A percentile compares a stretch with the other conserved stretches of the same genome.
Evolutionary conservation across 1,284 basidiomycete species (phyloP).

Genomic region (Ustilago trichophora): DNA sequence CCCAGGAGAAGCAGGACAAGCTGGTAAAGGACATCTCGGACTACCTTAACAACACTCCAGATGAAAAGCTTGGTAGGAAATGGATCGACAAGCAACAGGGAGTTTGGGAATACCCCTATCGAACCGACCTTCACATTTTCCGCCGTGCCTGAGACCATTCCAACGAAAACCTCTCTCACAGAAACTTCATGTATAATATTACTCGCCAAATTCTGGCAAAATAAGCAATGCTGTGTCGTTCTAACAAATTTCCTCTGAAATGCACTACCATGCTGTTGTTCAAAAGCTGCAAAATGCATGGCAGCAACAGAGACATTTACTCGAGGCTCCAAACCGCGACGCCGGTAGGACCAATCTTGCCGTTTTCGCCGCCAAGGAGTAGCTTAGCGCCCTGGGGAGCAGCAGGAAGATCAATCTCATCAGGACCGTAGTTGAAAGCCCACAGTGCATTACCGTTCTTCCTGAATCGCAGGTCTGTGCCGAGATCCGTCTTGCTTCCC

Average conservation of each 20-base stretch:
- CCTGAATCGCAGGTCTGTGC: conserved; percentile 35
- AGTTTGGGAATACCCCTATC: conserved; percentile 56
- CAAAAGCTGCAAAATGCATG: too few relatives aligned
- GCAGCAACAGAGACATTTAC: too few relatives aligned
- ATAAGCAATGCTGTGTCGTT: too few relatives aligned
- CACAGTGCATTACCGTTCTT: conserved; percentile 43
- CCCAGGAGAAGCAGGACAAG: conserved; percentile 36
- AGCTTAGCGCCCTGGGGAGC: conserved; percentile 26
- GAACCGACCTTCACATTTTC: conserved; percentile 49
- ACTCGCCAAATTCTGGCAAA: too few relatives aligned
- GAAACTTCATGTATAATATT: too few relatives aligned
- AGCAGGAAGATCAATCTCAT: conserved; percentile 27
- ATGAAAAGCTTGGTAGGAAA: conserved; percentile 40
- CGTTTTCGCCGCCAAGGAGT: conserved; percentile 26
- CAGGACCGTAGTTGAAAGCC: conserved; percentile 50
- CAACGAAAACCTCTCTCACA: too few relatives aligned
- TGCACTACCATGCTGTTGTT: too few relatives aligned
- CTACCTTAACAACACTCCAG: conserved; percentile 34
- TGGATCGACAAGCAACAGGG: conserved; percentile 61
- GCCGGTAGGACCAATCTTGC: conserved; percentile 26
- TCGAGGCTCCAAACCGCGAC: conserved; percentile 37
- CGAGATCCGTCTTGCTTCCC: conserved; percentile 26
- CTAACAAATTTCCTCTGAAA: neutral
- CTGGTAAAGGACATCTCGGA: conserved; percentile 20
- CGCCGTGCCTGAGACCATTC: conserved; percentile 18